phyloP scores from a whole-genome alignment of 345 rosid species.

The Sapria himalayana region DNA sequence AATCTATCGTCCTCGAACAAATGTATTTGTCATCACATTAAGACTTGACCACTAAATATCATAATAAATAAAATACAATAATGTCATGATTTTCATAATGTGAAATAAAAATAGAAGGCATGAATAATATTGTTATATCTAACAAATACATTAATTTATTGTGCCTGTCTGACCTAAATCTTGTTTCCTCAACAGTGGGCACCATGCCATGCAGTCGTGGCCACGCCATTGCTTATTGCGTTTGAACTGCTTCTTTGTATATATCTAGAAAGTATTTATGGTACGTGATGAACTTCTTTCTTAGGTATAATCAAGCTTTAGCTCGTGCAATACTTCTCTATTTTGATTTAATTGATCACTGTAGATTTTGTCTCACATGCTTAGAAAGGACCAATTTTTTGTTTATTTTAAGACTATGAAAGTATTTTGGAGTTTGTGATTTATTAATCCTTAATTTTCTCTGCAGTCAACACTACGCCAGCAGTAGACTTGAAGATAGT shows the following conservation, averaged over 20 bases:
- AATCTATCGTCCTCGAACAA: too few species aligned
- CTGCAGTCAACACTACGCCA: slow-evolving; percentile 27
- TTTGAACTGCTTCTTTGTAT: slow-evolving; percentile 92
- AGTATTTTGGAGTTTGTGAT: background rate
- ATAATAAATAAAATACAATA: too few species aligned
- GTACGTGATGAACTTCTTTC: slow-evolving; percentile 14
- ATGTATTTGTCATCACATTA: too few species aligned
- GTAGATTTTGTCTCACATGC: too few species aligned
- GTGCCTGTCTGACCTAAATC: slow-evolving; percentile 7
- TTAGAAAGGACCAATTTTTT: too few species aligned
- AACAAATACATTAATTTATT: slow-evolving; percentile 7
- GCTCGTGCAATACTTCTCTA: too few species aligned
- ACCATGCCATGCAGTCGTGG: slow-evolving; percentile 89
- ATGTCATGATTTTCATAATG: too few species aligned
- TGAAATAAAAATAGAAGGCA: too few species aligned
- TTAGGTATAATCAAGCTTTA: too few species aligned
- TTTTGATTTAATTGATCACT: too few species aligned
- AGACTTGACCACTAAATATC: too few species aligned
- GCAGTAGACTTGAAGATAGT: slow-evolving; percentile 80
- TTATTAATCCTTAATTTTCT: slow-evolving; percentile 4
- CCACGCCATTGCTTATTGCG: slow-evolving; percentile 79
- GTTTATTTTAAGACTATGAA: background rate
- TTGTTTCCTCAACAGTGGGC: slow-evolving; percentile 69
- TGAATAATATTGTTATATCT: too few species aligned
- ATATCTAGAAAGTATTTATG: slow-evolving; percentile 69